Base-by-base conservation (phyloP, 2,329 filamentous ascomycete species). In the Aspergillus fumigatiaffinis region DNA sequence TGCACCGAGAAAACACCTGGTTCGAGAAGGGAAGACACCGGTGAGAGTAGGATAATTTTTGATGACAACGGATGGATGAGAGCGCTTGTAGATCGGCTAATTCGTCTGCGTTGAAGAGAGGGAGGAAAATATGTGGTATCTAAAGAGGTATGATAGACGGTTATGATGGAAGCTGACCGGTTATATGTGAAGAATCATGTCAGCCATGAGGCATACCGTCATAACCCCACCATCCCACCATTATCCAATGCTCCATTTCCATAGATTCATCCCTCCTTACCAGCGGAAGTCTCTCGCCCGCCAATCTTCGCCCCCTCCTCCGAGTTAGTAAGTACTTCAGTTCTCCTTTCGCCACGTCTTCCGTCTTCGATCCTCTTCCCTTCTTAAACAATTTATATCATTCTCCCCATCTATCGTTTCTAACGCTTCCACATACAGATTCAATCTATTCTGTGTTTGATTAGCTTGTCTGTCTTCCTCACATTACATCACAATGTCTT, bases 401-500 rank as follows among this genome's bases (percentile, higher is more conserved):
- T 38, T 17, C 32, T 9, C 9, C 12, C 20, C 8, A 10, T 46
- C n/a, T 5, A 23, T 46, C 41, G 23, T 8, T 3, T 21, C 7
- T 21, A 10, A 21, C 42, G 3, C 10, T n/a, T 44, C 21, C 41
- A 10, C n/a, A 12, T 44, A 10, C 21, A 20, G n/a, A 44, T 21
- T 44, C 41, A 44, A 44, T 44, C 8, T 23, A 8, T 12, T 4
- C 21, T 44, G n/a, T 44, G 41, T 20, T 44, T 44, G 41, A 44
- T 38, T 35, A 38, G 32, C 32, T 38, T 38, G 14, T 17, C 32
- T 38, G 32, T 8, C 32, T 38, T 38, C 14, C 14, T 38, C 32
- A 38, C 32, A 38, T 38, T 38, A 47, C 46, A 41, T 61, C 66
- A 77, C 55, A 64, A 97, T 97, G 92, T 80, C 91, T 79, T 88